phyloP scores from a whole-genome alignment of 805 yeast genomes.

The Kazachstania taianensis region DNA sequence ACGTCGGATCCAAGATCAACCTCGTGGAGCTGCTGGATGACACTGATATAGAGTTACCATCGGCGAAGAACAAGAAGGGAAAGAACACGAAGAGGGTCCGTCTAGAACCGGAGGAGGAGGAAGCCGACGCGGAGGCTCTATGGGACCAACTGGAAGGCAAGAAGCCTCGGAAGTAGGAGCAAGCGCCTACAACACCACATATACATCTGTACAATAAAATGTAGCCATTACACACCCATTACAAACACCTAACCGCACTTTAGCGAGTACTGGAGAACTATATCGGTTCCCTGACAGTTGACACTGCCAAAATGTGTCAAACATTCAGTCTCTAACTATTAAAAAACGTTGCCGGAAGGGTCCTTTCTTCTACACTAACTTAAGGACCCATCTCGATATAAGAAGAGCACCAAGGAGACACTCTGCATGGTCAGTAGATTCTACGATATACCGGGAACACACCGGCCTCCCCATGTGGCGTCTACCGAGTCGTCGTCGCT shows the following conservation, averaged over 20 bases:
- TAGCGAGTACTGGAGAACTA: no score
- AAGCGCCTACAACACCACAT: no score
- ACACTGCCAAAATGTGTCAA: no score
- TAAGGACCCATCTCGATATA: not conserved
- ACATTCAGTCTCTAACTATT: no score
- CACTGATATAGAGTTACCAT: constrained; percentile 19
- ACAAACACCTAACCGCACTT: no score
- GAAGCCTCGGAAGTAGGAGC: constrained; percentile 9
- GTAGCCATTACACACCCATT: no score
- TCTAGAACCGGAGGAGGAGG: constrained; percentile 17
- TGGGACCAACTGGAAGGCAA: constrained; percentile 23
- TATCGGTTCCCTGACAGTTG: no score
- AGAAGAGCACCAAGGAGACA: not conserved
- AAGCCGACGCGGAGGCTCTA: constrained; percentile 29
- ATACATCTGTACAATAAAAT: no score
- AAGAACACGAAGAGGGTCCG: constrained; percentile 16
- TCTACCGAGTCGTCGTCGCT: constrained; percentile 18
- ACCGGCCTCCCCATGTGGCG: constrained; percentile 15
- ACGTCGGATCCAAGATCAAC: constrained; percentile 57
- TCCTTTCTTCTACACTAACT: not conserved
- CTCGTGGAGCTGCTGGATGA: constrained; percentile 23
- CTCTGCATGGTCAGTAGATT: constrained; percentile 19
- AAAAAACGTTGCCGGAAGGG: not conserved
- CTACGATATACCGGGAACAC: constrained; percentile 29
- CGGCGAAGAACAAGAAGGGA: constrained; percentile 7